A percentile compares a stretch with the other conserved stretches of the same genome.
phyloP scores from a whole-genome alignment of 768 basidiomycete species.

The Mycena polygramma region DNA sequence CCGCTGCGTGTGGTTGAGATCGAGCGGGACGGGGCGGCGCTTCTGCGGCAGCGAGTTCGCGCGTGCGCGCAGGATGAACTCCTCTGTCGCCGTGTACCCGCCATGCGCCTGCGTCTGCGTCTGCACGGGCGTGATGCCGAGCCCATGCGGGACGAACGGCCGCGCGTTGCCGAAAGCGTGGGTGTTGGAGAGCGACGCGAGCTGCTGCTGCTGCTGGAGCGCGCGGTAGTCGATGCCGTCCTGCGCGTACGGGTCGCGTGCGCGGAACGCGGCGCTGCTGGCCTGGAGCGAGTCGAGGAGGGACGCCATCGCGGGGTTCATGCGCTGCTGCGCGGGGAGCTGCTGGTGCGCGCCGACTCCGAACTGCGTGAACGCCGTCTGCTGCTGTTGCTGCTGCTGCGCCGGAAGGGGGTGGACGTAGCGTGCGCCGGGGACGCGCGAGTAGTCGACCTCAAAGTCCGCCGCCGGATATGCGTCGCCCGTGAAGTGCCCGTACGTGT shows the following conservation, averaged over 20 bases:
- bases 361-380: not conserved
- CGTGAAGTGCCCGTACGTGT: conserved; percentile 29
- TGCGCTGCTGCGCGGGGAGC: conserved; percentile 27
- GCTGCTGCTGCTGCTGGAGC: conserved; percentile 34
- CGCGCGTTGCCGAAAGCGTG: conserved; percentile 2
- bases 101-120: conserved; percentile 45
- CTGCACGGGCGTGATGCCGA: too few relatives aligned
- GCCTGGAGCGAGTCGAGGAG: conserved; percentile 51
- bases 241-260: conserved; percentile 19
- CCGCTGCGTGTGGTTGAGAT: conserved; percentile 43
- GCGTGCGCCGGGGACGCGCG: conserved; percentile 40
- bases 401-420: too few relatives aligned
- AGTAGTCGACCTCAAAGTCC: conserved; percentile 56
- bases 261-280: conserved; percentile 25
- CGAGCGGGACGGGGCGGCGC: conserved; percentile 53
- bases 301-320: conserved; percentile 55
- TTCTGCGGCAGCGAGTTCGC: conserved; percentile 47
- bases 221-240: conserved; percentile 29
- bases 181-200: conserved; percentile 16
- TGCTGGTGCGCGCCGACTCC: conserved; percentile 19
- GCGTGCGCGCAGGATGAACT: conserved; percentile 74
- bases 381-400: not conserved
- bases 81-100: conserved; percentile 79
- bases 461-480: conserved; percentile 42
- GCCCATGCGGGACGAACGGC: conserved; percentile 3